phyloP scores from a whole-genome alignment of 768 basidiomycete genomes.

The Russula ochroleuca region DNA sequence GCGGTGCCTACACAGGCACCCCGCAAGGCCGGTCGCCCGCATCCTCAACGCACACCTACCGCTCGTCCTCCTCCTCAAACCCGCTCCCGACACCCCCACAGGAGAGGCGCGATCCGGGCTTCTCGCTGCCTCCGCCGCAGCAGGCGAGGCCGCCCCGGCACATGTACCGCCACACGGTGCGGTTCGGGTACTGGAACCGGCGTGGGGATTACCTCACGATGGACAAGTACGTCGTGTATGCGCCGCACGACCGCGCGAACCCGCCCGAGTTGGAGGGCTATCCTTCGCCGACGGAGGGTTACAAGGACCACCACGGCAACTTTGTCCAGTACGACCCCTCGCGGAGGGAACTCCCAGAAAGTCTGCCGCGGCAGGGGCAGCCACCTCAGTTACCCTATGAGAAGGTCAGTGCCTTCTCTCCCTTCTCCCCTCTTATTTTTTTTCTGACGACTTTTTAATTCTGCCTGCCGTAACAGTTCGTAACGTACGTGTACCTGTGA shows the following conservation, averaged over 20 bases:
- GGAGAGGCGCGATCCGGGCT: slow-evolving; percentile 26
- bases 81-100: slow-evolving; percentile 22
- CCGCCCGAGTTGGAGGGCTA: slow-evolving; percentile 59
- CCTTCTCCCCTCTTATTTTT: neutral
- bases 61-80: slow-evolving; percentile 20
- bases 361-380: slow-evolving; percentile 54
- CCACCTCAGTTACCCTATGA: slow-evolving; percentile 55
- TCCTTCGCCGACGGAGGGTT: slow-evolving; percentile 52
- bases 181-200: slow-evolving; percentile 68
- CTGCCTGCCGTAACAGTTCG: slow-evolving; percentile 10
- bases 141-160: slow-evolving; percentile 33
- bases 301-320: slow-evolving; percentile 49
- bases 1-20: neutral
- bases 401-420: slow-evolving; percentile 36
- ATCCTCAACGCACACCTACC: slow-evolving; percentile 19
- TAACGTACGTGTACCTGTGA: slow-evolving; percentile 24
- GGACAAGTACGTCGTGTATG: slow-evolving; percentile 58
- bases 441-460: neutral
- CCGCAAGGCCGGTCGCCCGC: slow-evolving; percentile 27
- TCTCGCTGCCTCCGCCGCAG: slow-evolving; percentile 29
- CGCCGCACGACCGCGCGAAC: slow-evolving; percentile 51
- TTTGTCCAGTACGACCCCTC: slow-evolving; percentile 40
- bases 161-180: slow-evolving; percentile 36
- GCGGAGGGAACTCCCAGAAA: slow-evolving; percentile 57
- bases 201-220: slow-evolving; percentile 66